A percentile compares a stretch with the other conserved stretches of the same genome.
Evolutionary conservation across 1,139 yeast species (phyloP).

Genomic region (Wickerhamiella pararugosa): DNA sequence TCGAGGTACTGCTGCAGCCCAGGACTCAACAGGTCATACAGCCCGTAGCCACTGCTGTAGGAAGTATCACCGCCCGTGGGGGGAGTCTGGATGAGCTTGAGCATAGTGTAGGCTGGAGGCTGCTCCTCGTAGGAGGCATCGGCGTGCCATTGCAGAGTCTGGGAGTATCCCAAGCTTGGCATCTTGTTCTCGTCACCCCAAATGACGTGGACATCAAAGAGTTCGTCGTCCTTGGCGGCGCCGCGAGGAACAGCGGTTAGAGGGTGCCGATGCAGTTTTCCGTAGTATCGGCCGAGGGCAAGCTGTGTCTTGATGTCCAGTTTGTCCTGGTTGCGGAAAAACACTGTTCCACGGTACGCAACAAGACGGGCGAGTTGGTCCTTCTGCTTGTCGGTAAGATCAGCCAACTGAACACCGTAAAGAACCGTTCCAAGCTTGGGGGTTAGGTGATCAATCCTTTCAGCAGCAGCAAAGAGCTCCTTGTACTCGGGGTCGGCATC

Average conservation of each 20-base stretch:
- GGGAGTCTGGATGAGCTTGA: conserved; percentile 47
- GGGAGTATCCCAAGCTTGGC: conserved; percentile 21
- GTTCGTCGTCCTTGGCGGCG: conserved; percentile 26
- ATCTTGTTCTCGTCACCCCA: conserved; percentile 24
- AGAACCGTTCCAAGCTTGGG: conserved; percentile 54
- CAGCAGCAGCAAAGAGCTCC: conserved; percentile 28
- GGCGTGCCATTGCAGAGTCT: conserved; percentile 38
- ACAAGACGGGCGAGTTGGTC: conserved; percentile 48
- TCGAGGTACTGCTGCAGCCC: conserved; percentile 39
- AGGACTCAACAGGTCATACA: conserved; percentile 54
- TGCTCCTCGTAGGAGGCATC: conserved; percentile 59
- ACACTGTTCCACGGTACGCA: conserved; percentile 49
- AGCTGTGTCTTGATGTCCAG: conserved; percentile 37
- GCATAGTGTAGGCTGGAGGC: conserved; percentile 53
- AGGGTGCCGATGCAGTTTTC: conserved; percentile 59
- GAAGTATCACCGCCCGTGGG: conserved; percentile 62
- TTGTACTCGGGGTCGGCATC: conserved; percentile 37
- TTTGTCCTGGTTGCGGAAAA: conserved; percentile 50
- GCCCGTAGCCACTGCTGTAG: conserved; percentile 47
- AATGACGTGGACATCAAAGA: conserved; percentile 45
- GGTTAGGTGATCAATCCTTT: conserved; percentile 29
- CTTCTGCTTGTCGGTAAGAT: conserved; percentile 35
- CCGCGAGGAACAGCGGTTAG: conserved; percentile 53
- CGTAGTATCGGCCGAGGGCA: conserved; percentile 47
- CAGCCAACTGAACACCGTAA: conserved; percentile 40